Evolutionary conservation across 306 rosid species (phyloP).

Genomic region (Vachellia pachyceras): DNA sequence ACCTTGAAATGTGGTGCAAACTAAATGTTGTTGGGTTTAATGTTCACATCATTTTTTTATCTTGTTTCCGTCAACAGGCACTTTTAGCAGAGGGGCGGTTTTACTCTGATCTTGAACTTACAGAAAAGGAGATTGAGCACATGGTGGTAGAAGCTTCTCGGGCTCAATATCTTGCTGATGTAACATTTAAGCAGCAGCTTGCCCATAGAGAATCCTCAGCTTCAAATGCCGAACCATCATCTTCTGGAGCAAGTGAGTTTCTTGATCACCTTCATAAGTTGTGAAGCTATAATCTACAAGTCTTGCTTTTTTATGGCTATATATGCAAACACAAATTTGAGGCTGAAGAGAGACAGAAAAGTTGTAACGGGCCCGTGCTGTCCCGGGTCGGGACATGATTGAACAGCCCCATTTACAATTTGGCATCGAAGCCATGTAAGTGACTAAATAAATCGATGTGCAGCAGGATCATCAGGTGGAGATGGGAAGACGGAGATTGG

Average conservation of each 20-base stretch:
- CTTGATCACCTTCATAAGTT: neutral
- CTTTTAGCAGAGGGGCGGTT: constrained; percentile 94
- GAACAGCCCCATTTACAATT: neutral
- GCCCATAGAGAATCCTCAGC: constrained; percentile 71
- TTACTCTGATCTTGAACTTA: constrained; percentile 96
- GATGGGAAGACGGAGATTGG: constrained; percentile 50
- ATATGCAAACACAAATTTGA: neutral
- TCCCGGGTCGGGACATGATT: too few relatives aligned
- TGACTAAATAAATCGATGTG: constrained; percentile 8
- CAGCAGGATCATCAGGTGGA: constrained; percentile 67
- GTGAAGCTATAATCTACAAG: constrained; percentile 1
- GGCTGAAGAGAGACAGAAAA: neutral
- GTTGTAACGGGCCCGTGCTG: too few relatives aligned
- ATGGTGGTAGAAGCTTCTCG: constrained; percentile 90
- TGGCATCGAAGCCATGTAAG: neutral
- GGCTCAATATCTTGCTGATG: constrained; percentile 73
- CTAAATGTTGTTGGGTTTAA: constrained; percentile 14
- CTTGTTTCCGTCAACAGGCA: constrained; percentile 59
- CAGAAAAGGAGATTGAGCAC: constrained; percentile 94
- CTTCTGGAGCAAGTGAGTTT: constrained; percentile 91
- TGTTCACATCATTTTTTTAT: neutral
- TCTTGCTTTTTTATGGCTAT: too few relatives aligned
- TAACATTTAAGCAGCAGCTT: constrained; percentile 60
- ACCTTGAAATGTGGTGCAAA: constrained; percentile 9
- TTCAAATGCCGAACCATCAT: constrained; percentile 86